A percentile compares a stretch with the other conserved stretches of the same genome.
These are phyloP conservation scores for Skeletonema tropicum DNA, from an alignment of 108 stramenopile genomes.

Conservation along the genomic window DNA sequence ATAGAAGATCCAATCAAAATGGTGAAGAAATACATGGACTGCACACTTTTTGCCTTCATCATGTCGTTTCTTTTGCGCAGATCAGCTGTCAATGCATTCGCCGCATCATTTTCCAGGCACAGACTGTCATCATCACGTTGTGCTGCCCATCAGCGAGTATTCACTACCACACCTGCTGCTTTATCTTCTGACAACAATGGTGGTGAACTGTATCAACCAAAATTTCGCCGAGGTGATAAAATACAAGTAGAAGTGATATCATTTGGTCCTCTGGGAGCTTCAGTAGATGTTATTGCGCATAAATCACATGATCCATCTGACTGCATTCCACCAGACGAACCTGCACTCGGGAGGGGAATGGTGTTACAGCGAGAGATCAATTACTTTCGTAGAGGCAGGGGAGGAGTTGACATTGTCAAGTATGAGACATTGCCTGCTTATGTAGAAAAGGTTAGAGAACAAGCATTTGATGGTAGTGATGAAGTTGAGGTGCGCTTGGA, in stretches of 20 bases:
- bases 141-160: neutral
- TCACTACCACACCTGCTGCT: neutral
- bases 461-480: constrained; percentile 51
- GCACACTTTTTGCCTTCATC: neutral
- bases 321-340: constrained; percentile 65
- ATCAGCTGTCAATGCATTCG: neutral
- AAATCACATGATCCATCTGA: constrained; percentile 59
- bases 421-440: constrained; percentile 81
- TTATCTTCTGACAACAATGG: constrained; percentile 3
- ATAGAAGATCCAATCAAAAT: neutral
- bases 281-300: constrained; percentile 70
- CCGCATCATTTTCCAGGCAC: neutral
- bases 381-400: constrained; percentile 71
- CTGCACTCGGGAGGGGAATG: constrained; percentile 70
- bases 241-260: constrained; percentile 75
- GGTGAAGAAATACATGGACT: neutral
- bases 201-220: constrained; percentile 36
- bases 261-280: constrained; percentile 82
- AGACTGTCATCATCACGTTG: neutral
- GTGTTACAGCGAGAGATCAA: constrained; percentile 77
- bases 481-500: constrained; percentile 52
- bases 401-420: constrained; percentile 72
- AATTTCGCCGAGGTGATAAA: constrained; percentile 64
- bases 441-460: constrained; percentile 67
- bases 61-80: constrained; percentile 1